phyloP scores from a whole-genome alignment of 2,329 filamentous ascomycete species.

The Aciculosporium take region DNA sequence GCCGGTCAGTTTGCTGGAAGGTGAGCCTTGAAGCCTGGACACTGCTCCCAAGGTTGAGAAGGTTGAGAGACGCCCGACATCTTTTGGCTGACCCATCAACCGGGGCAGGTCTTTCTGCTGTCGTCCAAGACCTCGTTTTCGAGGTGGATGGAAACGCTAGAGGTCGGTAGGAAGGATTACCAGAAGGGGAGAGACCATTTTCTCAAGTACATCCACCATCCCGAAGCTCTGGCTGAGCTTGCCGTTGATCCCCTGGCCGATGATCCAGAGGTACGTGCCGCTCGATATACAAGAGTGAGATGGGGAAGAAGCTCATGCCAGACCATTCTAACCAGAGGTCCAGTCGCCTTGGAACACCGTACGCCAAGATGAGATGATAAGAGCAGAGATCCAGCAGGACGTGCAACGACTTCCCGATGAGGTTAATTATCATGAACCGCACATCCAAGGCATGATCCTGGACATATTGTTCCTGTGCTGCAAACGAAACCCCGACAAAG shows the following conservation, averaged over 20 bases:
- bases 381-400: constrained; percentile 86
- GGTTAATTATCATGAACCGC: constrained; percentile 68
- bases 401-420: constrained; percentile 89
- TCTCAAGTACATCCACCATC: constrained; percentile 69
- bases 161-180: constrained; percentile 62
- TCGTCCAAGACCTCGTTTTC: constrained; percentile 51
- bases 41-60: neutral
- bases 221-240: constrained; percentile 58
- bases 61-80: neutral
- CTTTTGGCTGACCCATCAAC: constrained; percentile 7
- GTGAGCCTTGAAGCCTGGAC: constrained; percentile 23
- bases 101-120: constrained; percentile 57
- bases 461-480: constrained; percentile 91
- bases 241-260: constrained; percentile 75
- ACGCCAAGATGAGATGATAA: constrained; percentile 67
- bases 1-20: constrained; percentile 90
- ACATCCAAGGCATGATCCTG: constrained; percentile 66
- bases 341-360: constrained; percentile 87
- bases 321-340: neutral
- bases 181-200: constrained; percentile 57
- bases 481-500: constrained; percentile 74
- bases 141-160: constrained; percentile 54
- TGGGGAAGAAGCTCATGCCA: neutral
- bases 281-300: neutral
- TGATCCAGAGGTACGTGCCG: constrained; percentile 42